phyloP scores from a whole-genome alignment of 345 rosid genomes.

The Brassica incana region DNA sequence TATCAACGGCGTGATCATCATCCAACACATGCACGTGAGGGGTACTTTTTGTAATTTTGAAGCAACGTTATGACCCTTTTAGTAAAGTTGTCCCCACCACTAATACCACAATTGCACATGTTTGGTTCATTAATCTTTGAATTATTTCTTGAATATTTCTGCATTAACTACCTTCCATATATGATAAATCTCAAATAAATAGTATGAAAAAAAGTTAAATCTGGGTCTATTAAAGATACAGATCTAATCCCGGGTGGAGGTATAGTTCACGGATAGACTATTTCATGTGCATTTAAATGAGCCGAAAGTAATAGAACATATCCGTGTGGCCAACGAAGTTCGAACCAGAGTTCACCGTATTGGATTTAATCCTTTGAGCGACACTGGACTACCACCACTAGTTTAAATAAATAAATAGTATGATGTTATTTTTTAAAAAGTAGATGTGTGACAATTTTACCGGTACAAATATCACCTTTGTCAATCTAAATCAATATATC shows the following conservation, averaged over 20 bases:
- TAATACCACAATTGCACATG: constrained; percentile 38
- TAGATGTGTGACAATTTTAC: neutral
- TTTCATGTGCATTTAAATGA: too few species aligned
- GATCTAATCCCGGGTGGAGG: too few species aligned
- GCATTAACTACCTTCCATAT: neutral
- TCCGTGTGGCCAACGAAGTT: too few species aligned
- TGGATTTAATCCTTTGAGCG: too few species aligned
- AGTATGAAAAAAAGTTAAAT: too few species aligned
- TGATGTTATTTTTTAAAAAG: neutral
- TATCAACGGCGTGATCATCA: constrained; percentile 33
- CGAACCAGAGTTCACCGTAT: too few species aligned
- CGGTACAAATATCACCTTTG: neutral
- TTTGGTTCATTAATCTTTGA: constrained; percentile 27
- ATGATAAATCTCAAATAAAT: neutral
- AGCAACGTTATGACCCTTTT: constrained; percentile 31
- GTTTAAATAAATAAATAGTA: neutral
- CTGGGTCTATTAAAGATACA: too few species aligned
- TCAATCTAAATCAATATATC: neutral
- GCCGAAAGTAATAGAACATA: too few species aligned
- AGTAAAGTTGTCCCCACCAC: constrained; percentile 38
- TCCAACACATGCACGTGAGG: constrained; percentile 40
- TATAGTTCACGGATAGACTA: neutral
- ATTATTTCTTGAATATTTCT: neutral
- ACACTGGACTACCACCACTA: too few species aligned
- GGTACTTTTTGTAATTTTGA: constrained; percentile 30